Base-by-base conservation (phyloP, 371 early-diverging fungal species). In the Apophysomyces trapeziformis region DNA sequence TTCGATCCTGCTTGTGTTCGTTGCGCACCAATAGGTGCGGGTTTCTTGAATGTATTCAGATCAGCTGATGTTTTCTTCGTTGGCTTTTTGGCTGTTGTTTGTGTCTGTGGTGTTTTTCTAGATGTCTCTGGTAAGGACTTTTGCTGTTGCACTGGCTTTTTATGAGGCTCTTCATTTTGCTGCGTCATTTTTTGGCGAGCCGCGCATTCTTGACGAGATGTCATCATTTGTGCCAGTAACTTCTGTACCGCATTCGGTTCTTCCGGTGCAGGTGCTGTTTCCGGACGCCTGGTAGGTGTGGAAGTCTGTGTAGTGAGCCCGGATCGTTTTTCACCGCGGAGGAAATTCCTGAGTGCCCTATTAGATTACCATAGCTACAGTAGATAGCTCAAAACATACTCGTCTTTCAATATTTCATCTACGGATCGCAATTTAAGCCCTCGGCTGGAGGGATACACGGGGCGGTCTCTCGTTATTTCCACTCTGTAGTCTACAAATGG, bases 341-440 rank as follows among this genome's bases (percentile, higher is more conserved):
- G 54, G 21, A 50, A 50, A 9, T n/a, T 16, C 21, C 54, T 50
- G 54, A 26, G 54, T 21, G 9, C 9, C 54, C n/a, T 50, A 50
- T 50, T 26, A 50, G 54, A 50, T 21, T 21, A 26, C 54, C 21
- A 50, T 16, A 16, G 1, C 8, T 11, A 26, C 41, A 64, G 32
- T 11, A 57, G 41, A 32, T 38, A 16, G 26, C 7, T 41, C 11
- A 64, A 26, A 21, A 46, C 58, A 44, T 68, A 68, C 68, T 58
- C 26, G 39, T 68, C 69, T 32, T 64, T 62, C 12, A 64, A 37
- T 47, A 68, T 62, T 18, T 41, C 60, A 38, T 60, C 63, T 1
- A 68, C 65, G 12, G 38, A 32, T 9, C 69, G 60, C 38, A 68
- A 41, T 38, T 68, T 68, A 18, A 68, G 39, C 21, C 69, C 69